These are phyloP conservation scores for Aspergillus nanangensis DNA, from an alignment of 495 filamentous ascomycete species.

Conservation along the genomic window DNA sequence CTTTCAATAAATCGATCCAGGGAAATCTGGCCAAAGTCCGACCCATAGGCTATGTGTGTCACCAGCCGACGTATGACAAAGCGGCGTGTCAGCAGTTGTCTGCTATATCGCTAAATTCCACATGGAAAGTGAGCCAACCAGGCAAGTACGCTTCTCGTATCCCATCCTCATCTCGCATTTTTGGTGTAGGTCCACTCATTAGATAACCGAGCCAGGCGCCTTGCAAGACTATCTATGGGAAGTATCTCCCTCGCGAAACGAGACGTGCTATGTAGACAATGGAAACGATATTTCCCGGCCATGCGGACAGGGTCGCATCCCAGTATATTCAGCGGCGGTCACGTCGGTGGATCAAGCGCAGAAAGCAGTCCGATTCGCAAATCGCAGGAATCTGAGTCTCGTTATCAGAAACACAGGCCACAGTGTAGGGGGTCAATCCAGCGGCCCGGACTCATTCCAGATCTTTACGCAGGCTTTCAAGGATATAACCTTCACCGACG, in stretches of 20 bases:
- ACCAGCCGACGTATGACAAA: slow-evolving; percentile 1
- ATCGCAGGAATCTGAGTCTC: slow-evolving; percentile 45
- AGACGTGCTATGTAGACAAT: slow-evolving; percentile 1
- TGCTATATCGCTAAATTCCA: not conserved
- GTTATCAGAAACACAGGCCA: slow-evolving; percentile 58
- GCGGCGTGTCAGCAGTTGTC: not conserved
- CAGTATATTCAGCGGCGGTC: slow-evolving; percentile 10
- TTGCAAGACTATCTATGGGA: slow-evolving; percentile 7
- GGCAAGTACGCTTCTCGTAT: not conserved
- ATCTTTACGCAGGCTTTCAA: slow-evolving; percentile 1
- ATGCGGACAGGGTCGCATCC: slow-evolving; percentile 14
- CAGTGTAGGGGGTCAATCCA: slow-evolving; percentile 46
- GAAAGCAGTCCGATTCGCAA: slow-evolving; percentile 41
- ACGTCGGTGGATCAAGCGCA: slow-evolving; percentile 22
- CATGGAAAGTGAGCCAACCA: slow-evolving; percentile 1
- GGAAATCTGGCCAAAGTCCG: slow-evolving; percentile 1
- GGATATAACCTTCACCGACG: slow-evolving; percentile 40
- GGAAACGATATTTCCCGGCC: not conserved
- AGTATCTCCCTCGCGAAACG: not conserved
- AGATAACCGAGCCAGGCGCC: too few relatives aligned
- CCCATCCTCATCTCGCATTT: too few relatives aligned
- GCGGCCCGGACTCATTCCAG: slow-evolving; percentile 46
- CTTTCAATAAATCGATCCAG: slow-evolving; percentile 7
- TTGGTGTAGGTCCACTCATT: too few relatives aligned
- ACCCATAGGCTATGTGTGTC: slow-evolving; percentile 7